These are phyloP conservation scores for Alternaria tenuissima DNA, from an alignment of 2,329 filamentous ascomycete species.

Conservation along the genomic window DNA sequence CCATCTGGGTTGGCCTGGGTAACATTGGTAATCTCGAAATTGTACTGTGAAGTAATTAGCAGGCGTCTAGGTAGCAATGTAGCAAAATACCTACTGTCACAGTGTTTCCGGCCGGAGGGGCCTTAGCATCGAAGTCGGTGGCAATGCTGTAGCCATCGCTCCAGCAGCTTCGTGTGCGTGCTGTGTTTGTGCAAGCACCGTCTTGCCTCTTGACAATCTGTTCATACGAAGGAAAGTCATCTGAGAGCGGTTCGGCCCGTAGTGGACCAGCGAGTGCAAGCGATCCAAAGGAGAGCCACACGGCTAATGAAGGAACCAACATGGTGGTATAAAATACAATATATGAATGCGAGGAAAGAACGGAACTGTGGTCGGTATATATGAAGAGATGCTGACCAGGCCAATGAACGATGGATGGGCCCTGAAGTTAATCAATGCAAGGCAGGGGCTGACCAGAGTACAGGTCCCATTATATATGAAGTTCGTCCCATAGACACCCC, in stretches of 20 bases:
- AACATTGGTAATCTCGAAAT: conserved; percentile 53
- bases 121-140: conserved; percentile 57
- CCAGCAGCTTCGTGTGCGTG: conserved; percentile 54
- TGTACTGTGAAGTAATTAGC: conserved; percentile 40
- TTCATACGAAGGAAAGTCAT: conserved; percentile 19
- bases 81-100: conserved; percentile 32
- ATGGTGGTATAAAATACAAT: conserved; percentile 27
- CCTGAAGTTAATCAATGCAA: conserved; percentile 16
- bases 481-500: conserved; percentile 1
- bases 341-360: conserved; percentile 8
- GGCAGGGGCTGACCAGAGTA: conserved; percentile 11
- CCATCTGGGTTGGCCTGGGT: conserved; percentile 53
- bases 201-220: conserved; percentile 43
- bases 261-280: conserved; percentile 38
- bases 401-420: conserved; percentile 20
- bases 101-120: conserved; percentile 50
- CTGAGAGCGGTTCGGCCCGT: conserved; percentile 20
- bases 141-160: conserved; percentile 53
- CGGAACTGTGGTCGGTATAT: conserved; percentile 17
- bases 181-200: conserved; percentile 52
- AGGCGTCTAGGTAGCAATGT: not conserved
- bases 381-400: conserved; percentile 11
- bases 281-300: conserved; percentile 38
- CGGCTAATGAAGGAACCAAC: conserved; percentile 34
- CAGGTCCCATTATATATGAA: conserved; percentile 28